These are phyloP conservation scores for Neurospora sp. DNA, from an alignment of 2,329 filamentous ascomycete species.

Conservation along the genomic window DNA sequence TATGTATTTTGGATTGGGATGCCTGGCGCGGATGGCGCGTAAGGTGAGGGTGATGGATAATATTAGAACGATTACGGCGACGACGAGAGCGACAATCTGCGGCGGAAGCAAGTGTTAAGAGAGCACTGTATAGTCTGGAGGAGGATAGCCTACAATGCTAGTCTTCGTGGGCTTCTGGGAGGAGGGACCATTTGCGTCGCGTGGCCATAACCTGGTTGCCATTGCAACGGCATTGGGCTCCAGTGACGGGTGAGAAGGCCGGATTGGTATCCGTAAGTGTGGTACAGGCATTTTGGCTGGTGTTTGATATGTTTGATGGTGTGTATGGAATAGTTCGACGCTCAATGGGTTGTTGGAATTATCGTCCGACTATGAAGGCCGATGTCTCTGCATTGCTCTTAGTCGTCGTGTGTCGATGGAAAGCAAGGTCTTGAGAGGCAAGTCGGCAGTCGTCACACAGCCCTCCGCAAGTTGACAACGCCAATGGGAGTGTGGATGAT, in stretches of 20 bases:
- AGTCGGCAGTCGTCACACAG: neutral
- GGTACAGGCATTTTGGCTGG: slow-evolving; percentile 4
- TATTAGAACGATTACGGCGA: slow-evolving; percentile 14
- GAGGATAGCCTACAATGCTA: slow-evolving; percentile 7
- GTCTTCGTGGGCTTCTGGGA: slow-evolving; percentile 1
- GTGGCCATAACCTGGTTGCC: slow-evolving; percentile 1
- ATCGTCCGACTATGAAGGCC: slow-evolving; percentile 5
- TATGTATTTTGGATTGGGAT: slow-evolving; percentile 39
- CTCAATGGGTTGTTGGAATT: slow-evolving; percentile 2
- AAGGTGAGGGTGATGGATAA: slow-evolving; percentile 14
- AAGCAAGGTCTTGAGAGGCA: neutral
- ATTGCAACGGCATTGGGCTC: neutral
- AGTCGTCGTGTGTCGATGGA: neutral
- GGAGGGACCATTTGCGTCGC: neutral
- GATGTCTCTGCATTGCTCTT: slow-evolving; percentile 10
- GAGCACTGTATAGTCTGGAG: neutral
- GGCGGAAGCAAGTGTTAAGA: neutral
- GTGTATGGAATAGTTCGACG: neutral
- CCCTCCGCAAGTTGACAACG: neutral
- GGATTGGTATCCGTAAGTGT: slow-evolving; percentile 5
- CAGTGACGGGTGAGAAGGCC: neutral
- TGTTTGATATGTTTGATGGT: neutral
- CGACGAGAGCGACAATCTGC: slow-evolving; percentile 20
- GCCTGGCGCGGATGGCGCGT: slow-evolving; percentile 18
- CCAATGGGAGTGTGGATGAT: neutral